Base-by-base conservation (phyloP, 2,329 filamentous ascomycete genomes). In the Colletotrichum viniferum region DNA sequence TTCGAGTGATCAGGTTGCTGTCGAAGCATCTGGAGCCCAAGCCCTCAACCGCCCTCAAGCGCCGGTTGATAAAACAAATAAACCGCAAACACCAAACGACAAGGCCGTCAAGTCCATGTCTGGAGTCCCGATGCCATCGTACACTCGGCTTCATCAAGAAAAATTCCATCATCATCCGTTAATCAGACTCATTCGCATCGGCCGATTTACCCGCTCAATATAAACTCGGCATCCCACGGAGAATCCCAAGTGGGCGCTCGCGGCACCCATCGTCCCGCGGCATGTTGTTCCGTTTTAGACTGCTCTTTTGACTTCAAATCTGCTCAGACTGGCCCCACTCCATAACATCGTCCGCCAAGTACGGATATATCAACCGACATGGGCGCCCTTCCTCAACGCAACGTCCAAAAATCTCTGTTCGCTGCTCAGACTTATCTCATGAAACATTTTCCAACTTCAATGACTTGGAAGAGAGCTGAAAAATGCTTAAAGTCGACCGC, bases 281-380 rank as follows among this genome's bases (percentile, higher is more conserved):
- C 65, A 68, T 16, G 43, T 43, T 38, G n/a, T 32, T 38, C 65
- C 65, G 21, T 52, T 43, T 64, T 21, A 12, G 34, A 12, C 13
- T 12, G 32, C 52, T 60, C 48, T 38, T 58, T 36, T 14, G 65
- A 13, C 65, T 52, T 68, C 65, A 68, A 68, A 68, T 43, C 28
- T 68, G 52, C 52, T 68, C 65, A 58, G n/a, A 38, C 4, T 3
- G 52, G 21, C 65, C 58, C 65, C 65, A 60, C 65, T 21, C 8
- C 52, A 38, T 28, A 26, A n/a, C 8, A 28, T 26, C 18, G n/a
- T 8, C n/a, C n/a, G 32, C 18, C 48, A 30, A 68, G 65, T 68
- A n/a, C n/a, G n/a, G n/a, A n/a, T n/a, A 68, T 68, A 68, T 21
- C 14, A 63, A 34, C 16, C 24, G 61, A 10, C 34, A 38, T 38